phyloP scores from a whole-genome alignment of 2,329 filamentous ascomycete genomes.

The Fusarium papillatum region DNA sequence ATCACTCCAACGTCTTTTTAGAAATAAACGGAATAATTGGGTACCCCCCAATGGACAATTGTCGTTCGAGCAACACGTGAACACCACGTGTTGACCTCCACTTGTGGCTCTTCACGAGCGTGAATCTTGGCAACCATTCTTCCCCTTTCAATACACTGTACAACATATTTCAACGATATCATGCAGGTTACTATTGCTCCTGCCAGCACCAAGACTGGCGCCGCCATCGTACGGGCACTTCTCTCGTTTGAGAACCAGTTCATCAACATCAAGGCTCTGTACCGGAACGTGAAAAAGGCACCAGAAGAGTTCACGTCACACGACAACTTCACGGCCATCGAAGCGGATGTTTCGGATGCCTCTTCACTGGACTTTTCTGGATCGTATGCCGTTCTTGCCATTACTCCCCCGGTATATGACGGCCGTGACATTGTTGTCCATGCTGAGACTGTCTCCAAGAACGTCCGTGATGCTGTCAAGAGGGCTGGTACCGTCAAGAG shows the following conservation, averaged over 20 bases:
- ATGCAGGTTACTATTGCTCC: conserved; percentile 45
- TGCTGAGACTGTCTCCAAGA: conserved; percentile 40
- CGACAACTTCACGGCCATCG: conserved; percentile 43
- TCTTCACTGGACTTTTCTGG: conserved; percentile 48
- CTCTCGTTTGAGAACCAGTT: conserved; percentile 24
- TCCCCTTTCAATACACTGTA: neutral
- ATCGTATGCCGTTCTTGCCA: conserved; percentile 46
- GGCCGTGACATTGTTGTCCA: conserved; percentile 38
- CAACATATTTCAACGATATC: neutral
- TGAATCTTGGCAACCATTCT: conserved; percentile 1
- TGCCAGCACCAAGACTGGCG: conserved; percentile 48
- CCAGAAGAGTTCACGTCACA: conserved; percentile 44
- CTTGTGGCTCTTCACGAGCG: neutral
- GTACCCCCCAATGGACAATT: neutral
- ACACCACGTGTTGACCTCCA: neutral
- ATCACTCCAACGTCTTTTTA: neutral
- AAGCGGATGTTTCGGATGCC: conserved; percentile 46
- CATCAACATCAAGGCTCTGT: conserved; percentile 42
- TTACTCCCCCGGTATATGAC: conserved; percentile 48
- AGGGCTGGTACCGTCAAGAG: conserved; percentile 43
- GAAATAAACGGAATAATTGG: neutral
- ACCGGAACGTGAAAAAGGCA: conserved; percentile 46
- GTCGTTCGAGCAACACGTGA: neutral
- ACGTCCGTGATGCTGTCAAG: conserved; percentile 45
- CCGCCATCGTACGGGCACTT: conserved; percentile 46